Evolutionary conservation across 192 early-diverging fungal genomes (phyloP), one percentile per base, ranked within the genome.

Genomic region (Spinellus fusiger): DNA sequence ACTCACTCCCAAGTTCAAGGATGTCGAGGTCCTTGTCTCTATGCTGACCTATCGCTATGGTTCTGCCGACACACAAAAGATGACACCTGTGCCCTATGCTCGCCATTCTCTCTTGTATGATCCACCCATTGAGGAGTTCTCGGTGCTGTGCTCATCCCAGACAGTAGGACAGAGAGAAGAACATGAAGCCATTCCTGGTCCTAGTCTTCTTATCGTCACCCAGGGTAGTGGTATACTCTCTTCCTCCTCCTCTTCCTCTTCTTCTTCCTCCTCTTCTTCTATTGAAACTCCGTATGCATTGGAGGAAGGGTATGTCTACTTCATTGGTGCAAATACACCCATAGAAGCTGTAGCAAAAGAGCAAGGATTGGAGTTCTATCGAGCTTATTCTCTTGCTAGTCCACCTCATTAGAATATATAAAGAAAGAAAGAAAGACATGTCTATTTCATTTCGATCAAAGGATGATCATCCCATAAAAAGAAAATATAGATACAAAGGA

Each of bases 81-180:
- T 97, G 56, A 73, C 67, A 8, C 88, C 90, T 0, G 79, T 73
- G 5, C 62, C 75, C n/a, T 73, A 53, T 16, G 65, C 73, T 0
- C 47, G 56, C 15, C 70, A 75, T 25, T 83, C 88, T n/a, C 44
- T 80, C 4, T 66, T 94, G 23, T 98, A 98, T 74, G 90, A 96
- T 71, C 96, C 96, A 27, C 96, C 96, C 10, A 96, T 99, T 61
- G 88, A 89, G n/a, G 95, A 98, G 70, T 96, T 98, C 68, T 82
- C 89, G 0, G 88, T 98, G 33, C 66, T 89, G 6, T 66, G 82
- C 27, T 92, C 89, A 0, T 62, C 48, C 0, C 68, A 92, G 31
- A 60, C 54, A 9, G 59, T 66, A 13, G 54, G 33, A 9, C 65
- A 69, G 7, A 26, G 25, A 7, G 59, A 61, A 35, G 23, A 13